phyloP scores from a whole-genome alignment of 2,329 filamentous ascomycete genomes.

The Drechmeria coniospora region DNA sequence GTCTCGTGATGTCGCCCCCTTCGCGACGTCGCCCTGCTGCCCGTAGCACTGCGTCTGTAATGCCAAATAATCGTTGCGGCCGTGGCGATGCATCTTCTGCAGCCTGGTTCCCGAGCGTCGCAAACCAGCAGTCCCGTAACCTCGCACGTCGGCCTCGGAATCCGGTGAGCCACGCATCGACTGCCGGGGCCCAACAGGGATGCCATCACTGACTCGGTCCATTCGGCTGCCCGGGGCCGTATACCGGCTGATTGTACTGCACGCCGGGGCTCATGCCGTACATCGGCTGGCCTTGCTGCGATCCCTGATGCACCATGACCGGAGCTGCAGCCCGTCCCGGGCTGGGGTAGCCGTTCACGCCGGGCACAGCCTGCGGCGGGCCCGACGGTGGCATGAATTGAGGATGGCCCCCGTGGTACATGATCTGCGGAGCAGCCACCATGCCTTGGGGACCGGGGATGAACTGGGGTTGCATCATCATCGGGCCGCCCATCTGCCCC shows the following conservation, averaged over 20 bases:
- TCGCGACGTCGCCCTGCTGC: conserved; percentile 18
- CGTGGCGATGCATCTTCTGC: conserved; percentile 45
- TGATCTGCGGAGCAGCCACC: conserved; percentile 58
- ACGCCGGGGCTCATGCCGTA: conserved; percentile 64
- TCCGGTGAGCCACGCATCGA: conserved; percentile 21
- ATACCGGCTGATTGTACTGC: conserved; percentile 62
- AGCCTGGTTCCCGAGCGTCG: conserved; percentile 53
- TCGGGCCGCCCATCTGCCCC: conserved; percentile 55
- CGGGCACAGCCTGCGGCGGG: conserved; percentile 44
- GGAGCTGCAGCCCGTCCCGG: conserved; percentile 64
- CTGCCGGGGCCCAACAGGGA: conserved; percentile 2
- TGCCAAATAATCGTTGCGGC: conserved; percentile 36
- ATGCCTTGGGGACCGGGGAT: conserved; percentile 59
- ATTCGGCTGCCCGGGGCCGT: conserved; percentile 48
- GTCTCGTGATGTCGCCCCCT: conserved; percentile 17
- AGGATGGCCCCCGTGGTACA: conserved; percentile 55
- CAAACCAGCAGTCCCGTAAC: conserved; percentile 41
- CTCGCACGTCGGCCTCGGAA: conserved; percentile 45
- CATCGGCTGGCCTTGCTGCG: conserved; percentile 71
- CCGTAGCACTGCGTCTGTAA: conserved; percentile 27
- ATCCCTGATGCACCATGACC: conserved; percentile 91
- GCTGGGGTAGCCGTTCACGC: conserved; percentile 70
- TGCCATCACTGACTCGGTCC: conserved; percentile 51
- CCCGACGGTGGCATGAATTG: conserved; percentile 49
- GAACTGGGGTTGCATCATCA: conserved; percentile 75